These are phyloP conservation scores for Coemansia sp. DNA, from an alignment of 192 early-diverging fungal species.

Conservation along the genomic window DNA sequence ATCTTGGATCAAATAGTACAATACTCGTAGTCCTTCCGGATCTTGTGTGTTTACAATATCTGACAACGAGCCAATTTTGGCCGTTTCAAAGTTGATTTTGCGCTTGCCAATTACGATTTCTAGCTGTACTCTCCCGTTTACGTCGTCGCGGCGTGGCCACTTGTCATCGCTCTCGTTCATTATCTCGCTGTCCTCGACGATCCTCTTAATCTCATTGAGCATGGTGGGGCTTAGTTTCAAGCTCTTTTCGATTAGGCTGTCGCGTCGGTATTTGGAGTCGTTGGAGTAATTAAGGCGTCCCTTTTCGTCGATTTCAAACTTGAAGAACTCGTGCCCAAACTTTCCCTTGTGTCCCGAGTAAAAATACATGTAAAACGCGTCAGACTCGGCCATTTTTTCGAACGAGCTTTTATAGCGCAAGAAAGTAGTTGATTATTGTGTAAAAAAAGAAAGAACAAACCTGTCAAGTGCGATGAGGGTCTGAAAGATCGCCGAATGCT, in stretches of 20 bases:
- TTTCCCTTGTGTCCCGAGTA: constrained; percentile 88
- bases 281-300: constrained; percentile 95
- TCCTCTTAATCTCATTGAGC: constrained; percentile 85
- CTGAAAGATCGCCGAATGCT: not conserved
- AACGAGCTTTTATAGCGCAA: not conserved
- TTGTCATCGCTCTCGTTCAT: constrained; percentile 91
- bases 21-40: constrained; percentile 90
- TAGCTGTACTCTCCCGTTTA: constrained; percentile 88
- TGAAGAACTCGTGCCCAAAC: constrained; percentile 98
- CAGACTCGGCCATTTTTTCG: constrained; percentile 14
- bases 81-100: constrained; percentile 79
- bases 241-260: constrained; percentile 93
- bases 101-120: constrained; percentile 90
- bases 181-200: constrained; percentile 87
- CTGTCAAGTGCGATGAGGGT: not conserved
- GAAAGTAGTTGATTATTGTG: not conserved
- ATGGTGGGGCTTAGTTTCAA: constrained; percentile 79
- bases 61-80: constrained; percentile 89
- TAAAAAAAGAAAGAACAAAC: not conserved
- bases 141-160: constrained; percentile 88
- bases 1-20: constrained; percentile 99
- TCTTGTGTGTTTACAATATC: constrained; percentile 90
- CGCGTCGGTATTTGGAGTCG: constrained; percentile 97
- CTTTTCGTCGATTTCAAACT: constrained; percentile 90
- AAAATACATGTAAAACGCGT: constrained; percentile 48